Evolutionary conservation across 306 rosid species (phyloP).

Genomic region (Vigna radiata): DNA sequence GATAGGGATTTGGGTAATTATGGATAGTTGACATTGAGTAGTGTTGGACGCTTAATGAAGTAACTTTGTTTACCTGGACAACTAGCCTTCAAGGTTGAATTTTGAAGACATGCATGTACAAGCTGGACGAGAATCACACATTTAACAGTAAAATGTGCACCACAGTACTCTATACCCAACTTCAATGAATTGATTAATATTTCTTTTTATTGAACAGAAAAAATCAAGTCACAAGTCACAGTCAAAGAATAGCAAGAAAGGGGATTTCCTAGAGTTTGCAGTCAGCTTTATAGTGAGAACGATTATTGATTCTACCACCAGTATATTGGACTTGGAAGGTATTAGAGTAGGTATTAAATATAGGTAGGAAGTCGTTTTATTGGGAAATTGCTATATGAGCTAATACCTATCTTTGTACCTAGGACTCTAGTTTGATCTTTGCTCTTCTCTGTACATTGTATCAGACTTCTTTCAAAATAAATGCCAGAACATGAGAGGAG

Average conservation of each 20-base stretch:
- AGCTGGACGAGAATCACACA: slow-evolving; percentile 25
- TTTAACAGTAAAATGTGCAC: slow-evolving; percentile 33
- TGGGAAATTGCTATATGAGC: too few species aligned
- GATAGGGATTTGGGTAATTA: too few species aligned
- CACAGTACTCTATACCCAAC: slow-evolving; percentile 25
- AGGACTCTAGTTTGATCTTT: too few species aligned
- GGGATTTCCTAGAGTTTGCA: background rate
- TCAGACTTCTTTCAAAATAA: too few species aligned
- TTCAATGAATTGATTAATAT: slow-evolving; percentile 24
- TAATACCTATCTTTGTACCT: too few species aligned
- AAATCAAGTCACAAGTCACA: slow-evolving; percentile 15
- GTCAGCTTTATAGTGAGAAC: background rate
- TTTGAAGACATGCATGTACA: slow-evolving; percentile 32
- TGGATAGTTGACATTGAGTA: too few species aligned
- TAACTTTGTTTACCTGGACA: background rate
- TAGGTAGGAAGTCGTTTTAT: too few species aligned
- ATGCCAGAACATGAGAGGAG: too few species aligned
- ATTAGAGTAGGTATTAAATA: too few species aligned
- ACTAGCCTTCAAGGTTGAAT: background rate
- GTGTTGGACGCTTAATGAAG: background rate
- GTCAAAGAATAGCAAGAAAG: slow-evolving; percentile 4
- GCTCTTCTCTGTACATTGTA: too few species aligned
- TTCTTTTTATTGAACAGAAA: slow-evolving; percentile 41
- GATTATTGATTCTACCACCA: background rate
- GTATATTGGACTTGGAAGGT: slow-evolving; percentile 21